Conservation (phyloP, 192 early-diverging fungal species). For the Tieghemiomyces parasiticus region DNA sequence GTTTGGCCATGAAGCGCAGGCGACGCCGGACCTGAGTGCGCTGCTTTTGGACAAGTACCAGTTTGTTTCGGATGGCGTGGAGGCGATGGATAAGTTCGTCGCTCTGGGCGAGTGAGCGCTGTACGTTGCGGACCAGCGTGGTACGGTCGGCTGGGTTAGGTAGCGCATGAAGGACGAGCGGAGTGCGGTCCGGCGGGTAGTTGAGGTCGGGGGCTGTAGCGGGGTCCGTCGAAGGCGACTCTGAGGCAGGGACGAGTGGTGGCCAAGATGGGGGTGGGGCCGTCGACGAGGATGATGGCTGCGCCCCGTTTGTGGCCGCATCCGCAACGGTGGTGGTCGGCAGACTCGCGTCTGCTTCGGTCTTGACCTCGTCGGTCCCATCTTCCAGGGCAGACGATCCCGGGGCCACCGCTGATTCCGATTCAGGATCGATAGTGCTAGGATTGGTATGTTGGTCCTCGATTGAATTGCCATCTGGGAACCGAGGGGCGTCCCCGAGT, state of each 20-base stretch:
- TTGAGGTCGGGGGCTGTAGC: not conserved
- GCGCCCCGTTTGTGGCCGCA: not conserved
- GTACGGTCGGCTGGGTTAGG: not conserved
- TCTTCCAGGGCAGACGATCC: too few relatives aligned
- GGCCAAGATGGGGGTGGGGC: not conserved
- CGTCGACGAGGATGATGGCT: not conserved
- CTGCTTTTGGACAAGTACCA: constrained; percentile 1
- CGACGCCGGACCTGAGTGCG: not conserved
- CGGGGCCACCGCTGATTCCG: not conserved
- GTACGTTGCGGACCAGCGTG: not conserved
- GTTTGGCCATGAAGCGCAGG: constrained; percentile 4
- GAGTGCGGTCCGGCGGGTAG: not conserved
- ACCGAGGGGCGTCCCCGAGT: constrained; percentile 1
- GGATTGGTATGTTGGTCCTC: not conserved
- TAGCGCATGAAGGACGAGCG: not conserved
- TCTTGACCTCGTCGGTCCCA: too few relatives aligned
- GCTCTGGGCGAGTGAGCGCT: constrained; percentile 1
- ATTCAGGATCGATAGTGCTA: not conserved
- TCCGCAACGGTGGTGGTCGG: not conserved
- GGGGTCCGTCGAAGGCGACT: not conserved
- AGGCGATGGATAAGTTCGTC: constrained; percentile 7
- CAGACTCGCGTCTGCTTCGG: too few relatives aligned
- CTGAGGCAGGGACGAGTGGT: not conserved
- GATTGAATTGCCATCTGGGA: not conserved
- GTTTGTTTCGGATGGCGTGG: not conserved